Percentiles rank a stretch among this genome's conserved stretches.
phyloP scores from a whole-genome alignment of 768 basidiomycete genomes.

The Amanita exitialis region DNA sequence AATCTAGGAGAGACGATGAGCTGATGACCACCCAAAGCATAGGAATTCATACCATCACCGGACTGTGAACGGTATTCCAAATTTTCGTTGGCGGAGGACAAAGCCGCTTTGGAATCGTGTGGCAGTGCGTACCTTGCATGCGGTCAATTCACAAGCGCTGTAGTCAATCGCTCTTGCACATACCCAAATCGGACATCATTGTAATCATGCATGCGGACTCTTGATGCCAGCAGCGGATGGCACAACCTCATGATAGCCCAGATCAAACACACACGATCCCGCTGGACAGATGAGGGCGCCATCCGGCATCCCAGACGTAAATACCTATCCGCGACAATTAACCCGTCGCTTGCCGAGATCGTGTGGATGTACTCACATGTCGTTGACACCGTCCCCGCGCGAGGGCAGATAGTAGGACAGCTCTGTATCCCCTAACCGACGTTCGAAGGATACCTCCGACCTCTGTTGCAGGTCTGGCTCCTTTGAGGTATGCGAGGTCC shows the following conservation, averaged over 20 bases:
- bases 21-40: background rate
- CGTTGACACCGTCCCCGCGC: conserved; percentile 74
- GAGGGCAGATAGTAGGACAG: conserved; percentile 73
- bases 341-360: background rate
- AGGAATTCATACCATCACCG: conserved; percentile 39
- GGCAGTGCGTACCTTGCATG: conserved; percentile 36
- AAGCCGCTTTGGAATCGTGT: conserved; percentile 28
- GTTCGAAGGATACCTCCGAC: conserved; percentile 23
- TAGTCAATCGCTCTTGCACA: conserved; percentile 14
- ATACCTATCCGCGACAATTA: conserved; percentile 41
- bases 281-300: conserved; percentile 28
- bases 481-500: background rate
- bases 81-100: conserved; percentile 34
- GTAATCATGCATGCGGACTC: conserved; percentile 49
- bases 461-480: background rate
- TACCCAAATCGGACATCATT: conserved; percentile 62
- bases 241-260: conserved; percentile 67
- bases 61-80: conserved; percentile 40
- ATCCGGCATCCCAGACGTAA: conserved; percentile 62
- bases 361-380: conserved; percentile 47
- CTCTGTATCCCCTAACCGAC: conserved; percentile 66
- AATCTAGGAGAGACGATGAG: conserved; percentile 22
- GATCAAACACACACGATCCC: conserved; percentile 39
- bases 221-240: conserved; percentile 65
- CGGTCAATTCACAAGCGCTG: background rate